phyloP scores from a whole-genome alignment of 208 protist species.

The Zelonia costaricensis region DNA sequence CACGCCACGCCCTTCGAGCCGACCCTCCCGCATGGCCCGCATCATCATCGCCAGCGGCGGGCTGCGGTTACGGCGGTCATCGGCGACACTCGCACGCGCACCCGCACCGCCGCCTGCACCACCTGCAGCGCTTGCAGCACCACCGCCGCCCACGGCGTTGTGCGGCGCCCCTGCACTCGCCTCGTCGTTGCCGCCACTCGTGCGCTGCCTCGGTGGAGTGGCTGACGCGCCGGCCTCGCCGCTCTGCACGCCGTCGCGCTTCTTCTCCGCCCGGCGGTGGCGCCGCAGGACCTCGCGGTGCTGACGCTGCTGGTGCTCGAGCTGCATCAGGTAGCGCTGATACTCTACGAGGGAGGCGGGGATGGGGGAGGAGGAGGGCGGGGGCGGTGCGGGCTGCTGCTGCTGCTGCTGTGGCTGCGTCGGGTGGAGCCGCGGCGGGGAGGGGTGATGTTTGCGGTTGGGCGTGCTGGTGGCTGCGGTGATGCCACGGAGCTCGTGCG shows the following conservation, averaged over 20 bases:
- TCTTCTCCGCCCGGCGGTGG: slow-evolving; percentile 10
- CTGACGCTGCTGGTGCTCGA: slow-evolving; percentile 43
- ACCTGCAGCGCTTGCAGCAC: too few relatives aligned
- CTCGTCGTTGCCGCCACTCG: background rate
- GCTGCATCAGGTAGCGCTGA: slow-evolving; percentile 31
- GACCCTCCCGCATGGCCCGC: slow-evolving; percentile 5
- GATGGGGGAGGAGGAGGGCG: slow-evolving; percentile 28
- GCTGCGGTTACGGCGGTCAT: slow-evolving; percentile 19
- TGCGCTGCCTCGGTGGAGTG: slow-evolving; percentile 5
- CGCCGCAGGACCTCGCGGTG: slow-evolving; percentile 42
- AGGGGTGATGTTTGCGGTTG: too few relatives aligned
- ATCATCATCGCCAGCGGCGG: slow-evolving; percentile 29
- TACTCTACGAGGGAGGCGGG: slow-evolving; percentile 31
- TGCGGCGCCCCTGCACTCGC: too few relatives aligned
- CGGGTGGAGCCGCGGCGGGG: too few relatives aligned
- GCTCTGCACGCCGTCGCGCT: background rate
- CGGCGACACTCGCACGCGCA: too few relatives aligned
- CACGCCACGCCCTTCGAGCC: background rate
- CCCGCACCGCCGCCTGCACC: too few relatives aligned
- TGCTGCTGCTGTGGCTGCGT: background rate
- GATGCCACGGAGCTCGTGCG: background rate
- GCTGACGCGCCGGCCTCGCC: background rate
- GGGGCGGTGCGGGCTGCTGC: slow-evolving; percentile 7
- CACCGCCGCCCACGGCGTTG: too few relatives aligned
- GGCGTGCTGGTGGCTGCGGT: background rate